Percentiles rank a stretch among this genome's conserved stretches.
Conservation (phyloP, 208 protist species). For the Acanthamoeba sp. region DNA sequence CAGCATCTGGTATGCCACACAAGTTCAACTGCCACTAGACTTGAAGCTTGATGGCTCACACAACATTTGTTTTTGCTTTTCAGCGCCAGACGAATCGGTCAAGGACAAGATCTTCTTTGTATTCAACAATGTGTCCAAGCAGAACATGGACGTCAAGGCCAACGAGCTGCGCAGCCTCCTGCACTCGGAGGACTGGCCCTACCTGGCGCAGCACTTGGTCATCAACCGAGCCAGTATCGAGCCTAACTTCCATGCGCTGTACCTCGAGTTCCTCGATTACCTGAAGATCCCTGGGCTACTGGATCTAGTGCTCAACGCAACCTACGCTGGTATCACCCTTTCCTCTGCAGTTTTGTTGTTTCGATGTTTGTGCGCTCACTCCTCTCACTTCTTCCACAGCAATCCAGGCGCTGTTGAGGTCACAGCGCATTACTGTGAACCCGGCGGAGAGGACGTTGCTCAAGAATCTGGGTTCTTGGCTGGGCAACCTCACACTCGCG, state of each 20-base stretch:
- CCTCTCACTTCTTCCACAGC: constrained; percentile 77
- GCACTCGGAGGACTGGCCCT: constrained; percentile 77
- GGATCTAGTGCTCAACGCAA: constrained; percentile 42
- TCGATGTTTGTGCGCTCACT: not conserved
- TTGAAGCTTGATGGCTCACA: too few species aligned
- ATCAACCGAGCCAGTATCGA: constrained; percentile 98
- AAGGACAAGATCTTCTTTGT: constrained; percentile 93
- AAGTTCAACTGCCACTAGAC: too few species aligned
- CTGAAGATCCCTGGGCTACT: constrained; percentile 68
- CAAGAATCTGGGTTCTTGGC: constrained; percentile 98
- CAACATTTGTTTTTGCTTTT: not conserved
- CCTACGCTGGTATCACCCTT: constrained; percentile 51
- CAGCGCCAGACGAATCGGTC: constrained; percentile 75
- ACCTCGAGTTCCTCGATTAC: constrained; percentile 85
- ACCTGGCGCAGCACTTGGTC: constrained; percentile 97
- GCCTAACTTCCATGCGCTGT: constrained; percentile 96
- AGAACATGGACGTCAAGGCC: constrained; percentile 90
- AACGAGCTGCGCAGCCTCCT: constrained; percentile 79
- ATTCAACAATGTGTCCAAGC: constrained; percentile 92
- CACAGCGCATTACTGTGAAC: constrained; percentile 95
- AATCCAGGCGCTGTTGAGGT: constrained; percentile 94
- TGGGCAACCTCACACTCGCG: constrained; percentile 98
- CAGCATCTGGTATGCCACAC: constrained; percentile 46
- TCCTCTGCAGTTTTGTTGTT: not conserved
- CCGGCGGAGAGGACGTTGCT: constrained; percentile 95